These are phyloP conservation scores for Melaleuca quinquenervia DNA, from an alignment of 345 rosid species.

Conservation along the genomic window DNA sequence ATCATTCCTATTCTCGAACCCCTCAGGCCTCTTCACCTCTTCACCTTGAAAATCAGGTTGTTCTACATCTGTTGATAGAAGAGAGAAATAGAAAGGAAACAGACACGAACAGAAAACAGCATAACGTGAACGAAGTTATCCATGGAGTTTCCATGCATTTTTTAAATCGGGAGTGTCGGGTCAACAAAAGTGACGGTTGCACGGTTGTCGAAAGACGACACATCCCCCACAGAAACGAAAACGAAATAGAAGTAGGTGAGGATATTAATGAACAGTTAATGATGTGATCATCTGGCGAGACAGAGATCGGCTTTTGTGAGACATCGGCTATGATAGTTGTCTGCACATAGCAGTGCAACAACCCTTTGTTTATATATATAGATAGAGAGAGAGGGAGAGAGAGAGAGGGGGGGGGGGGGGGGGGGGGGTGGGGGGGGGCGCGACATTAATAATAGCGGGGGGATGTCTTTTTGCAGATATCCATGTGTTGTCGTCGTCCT, in stretches of 20 bases:
- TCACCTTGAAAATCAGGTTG: neutral
- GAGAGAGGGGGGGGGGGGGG: neutral
- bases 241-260: neutral
- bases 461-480: slow-evolving; percentile 1
- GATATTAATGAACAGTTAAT: slow-evolving; percentile 19
- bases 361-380: neutral
- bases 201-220: neutral
- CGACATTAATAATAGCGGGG: neutral
- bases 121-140: neutral
- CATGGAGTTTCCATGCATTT: neutral
- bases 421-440: too few relatives aligned
- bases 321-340: neutral
- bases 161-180: neutral
- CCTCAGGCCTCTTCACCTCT: neutral
- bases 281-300: slow-evolving; percentile 19
- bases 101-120: neutral
- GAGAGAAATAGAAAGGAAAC: neutral
- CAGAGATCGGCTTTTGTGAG: slow-evolving; percentile 5
- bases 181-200: neutral
- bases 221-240: neutral
- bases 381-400: neutral
- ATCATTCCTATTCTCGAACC: neutral
- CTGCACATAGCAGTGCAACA: neutral
- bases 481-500: slow-evolving; percentile 14
- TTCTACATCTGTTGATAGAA: neutral